A percentile compares a stretch with the other conserved stretches of the same genome.
phyloP scores from a whole-genome alignment of 2,329 filamentous ascomycete species.

The Lasiodiplodia sp. region DNA sequence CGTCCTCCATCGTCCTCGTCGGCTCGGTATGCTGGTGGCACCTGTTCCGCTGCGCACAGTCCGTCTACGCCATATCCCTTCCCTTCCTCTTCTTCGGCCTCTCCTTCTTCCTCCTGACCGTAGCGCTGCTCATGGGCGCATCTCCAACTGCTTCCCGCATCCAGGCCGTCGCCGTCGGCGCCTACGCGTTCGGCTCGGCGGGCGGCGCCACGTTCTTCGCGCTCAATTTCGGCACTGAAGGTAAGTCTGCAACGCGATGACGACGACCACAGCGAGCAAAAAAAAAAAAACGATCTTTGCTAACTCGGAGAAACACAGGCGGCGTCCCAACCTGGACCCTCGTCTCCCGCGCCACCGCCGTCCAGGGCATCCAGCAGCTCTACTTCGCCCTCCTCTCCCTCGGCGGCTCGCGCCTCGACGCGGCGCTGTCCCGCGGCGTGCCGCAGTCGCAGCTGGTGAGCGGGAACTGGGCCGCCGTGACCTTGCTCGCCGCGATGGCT shows the following conservation, averaged over 20 bases:
- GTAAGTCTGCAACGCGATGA: conserved; percentile 36
- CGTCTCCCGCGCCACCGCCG: not conserved
- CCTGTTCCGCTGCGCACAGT: conserved; percentile 58
- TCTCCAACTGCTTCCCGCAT: conserved; percentile 50
- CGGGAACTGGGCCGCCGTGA: not conserved
- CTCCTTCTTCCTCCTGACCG: conserved; percentile 64
- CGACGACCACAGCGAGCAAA: not conserved
- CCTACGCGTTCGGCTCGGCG: conserved; percentile 69
- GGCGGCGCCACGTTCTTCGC: conserved; percentile 71
- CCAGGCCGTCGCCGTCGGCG: conserved; percentile 58
- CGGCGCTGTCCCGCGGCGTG: not conserved
- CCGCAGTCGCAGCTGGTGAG: not conserved
- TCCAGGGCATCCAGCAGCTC: not conserved
- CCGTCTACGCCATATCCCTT: conserved; percentile 63
- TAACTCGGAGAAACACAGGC: not conserved
- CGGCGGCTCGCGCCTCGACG: not conserved
- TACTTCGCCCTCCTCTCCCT: not conserved
- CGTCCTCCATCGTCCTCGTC: not conserved
- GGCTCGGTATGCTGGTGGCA: not conserved
- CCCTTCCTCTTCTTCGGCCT: conserved; percentile 70
- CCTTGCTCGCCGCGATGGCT: too few relatives aligned
- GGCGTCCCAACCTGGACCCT: not conserved
- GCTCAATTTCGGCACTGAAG: conserved; percentile 71
- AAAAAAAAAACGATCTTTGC: too few relatives aligned
- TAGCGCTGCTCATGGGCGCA: conserved; percentile 36